Evolutionary conservation across 352 stramenopile species (phyloP).

Genomic region (Globisporangium parvum): DNA sequence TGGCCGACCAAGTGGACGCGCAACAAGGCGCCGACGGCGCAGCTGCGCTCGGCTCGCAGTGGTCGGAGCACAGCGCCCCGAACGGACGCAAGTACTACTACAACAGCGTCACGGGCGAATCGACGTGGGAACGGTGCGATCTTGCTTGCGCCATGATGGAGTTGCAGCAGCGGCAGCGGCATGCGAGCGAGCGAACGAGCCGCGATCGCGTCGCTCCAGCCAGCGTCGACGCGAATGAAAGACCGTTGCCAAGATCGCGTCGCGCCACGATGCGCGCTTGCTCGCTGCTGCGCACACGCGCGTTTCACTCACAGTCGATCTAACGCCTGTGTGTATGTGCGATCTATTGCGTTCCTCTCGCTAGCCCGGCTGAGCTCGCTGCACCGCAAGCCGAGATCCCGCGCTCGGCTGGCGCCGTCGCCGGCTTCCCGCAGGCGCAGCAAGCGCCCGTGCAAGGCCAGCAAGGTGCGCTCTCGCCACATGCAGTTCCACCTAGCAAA

Average conservation of each 20-base stretch:
- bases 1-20: constrained; percentile 68
- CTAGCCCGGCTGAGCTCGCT: constrained; percentile 49
- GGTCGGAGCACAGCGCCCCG: constrained; percentile 88
- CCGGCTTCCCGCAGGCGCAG: constrained; percentile 29
- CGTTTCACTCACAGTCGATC: not conserved
- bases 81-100: constrained; percentile 92
- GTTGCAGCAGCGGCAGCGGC: too few species aligned
- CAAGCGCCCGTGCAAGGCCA: constrained; percentile 28
- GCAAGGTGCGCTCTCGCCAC: constrained; percentile 24
- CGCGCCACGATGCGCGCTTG: too few species aligned
- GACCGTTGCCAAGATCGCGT: too few species aligned
- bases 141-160: too few species aligned
- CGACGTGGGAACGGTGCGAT: constrained; percentile 81
- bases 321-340: not conserved
- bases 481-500: not conserved
- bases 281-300: not conserved
- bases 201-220: too few species aligned
- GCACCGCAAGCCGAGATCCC: constrained; percentile 30
- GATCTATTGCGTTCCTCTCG: not conserved
- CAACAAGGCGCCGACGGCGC: constrained; percentile 27
- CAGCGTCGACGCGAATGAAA: too few species aligned
- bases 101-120: constrained; percentile 87
- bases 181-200: too few species aligned
- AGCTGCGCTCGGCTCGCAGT: constrained; percentile 41
- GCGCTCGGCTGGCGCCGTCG: constrained; percentile 24